Conservation (phyloP, 2,329 filamentous ascomycete species). For the Macrophomina pseudophaseolina region DNA sequence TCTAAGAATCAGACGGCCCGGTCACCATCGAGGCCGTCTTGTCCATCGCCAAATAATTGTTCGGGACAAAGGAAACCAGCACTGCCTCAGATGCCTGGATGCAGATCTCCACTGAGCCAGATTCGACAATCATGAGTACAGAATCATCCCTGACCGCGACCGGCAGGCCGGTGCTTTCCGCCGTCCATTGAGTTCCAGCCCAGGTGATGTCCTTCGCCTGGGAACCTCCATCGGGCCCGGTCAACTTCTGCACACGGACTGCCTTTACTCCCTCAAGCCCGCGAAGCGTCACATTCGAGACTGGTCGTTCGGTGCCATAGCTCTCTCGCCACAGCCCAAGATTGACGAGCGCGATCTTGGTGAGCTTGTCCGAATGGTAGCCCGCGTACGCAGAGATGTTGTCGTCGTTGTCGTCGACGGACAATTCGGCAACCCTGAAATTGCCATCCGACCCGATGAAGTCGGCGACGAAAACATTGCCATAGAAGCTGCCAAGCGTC, state of each 20-base stretch:
- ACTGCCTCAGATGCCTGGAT: constrained; percentile 21
- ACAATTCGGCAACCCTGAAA: constrained; percentile 1
- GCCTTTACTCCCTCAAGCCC: background rate
- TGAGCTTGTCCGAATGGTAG: background rate
- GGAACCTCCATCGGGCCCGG: background rate
- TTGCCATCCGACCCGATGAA: background rate
- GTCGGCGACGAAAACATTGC: constrained; percentile 18
- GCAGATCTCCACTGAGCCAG: background rate
- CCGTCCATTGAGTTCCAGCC: constrained; percentile 17
- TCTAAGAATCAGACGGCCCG: background rate
- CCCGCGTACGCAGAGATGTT: constrained; percentile 4
- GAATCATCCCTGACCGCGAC: background rate
- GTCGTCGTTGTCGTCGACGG: background rate
- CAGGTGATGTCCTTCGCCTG: constrained; percentile 11
- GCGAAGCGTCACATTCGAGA: background rate
- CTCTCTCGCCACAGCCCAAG: constrained; percentile 15
- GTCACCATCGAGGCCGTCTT: background rate
- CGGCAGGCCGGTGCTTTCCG: constrained; percentile 16
- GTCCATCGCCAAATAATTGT: background rate
- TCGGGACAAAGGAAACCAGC: constrained; percentile 5
- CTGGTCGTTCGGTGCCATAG: background rate
- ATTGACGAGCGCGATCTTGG: constrained; percentile 33
- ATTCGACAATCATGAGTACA: background rate
- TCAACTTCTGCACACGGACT: constrained; percentile 1
- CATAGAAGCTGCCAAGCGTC: constrained; percentile 24